Conservation (phyloP, 2,329 filamentous ascomycete genomes). For the Trichophyton verrucosum region DNA sequence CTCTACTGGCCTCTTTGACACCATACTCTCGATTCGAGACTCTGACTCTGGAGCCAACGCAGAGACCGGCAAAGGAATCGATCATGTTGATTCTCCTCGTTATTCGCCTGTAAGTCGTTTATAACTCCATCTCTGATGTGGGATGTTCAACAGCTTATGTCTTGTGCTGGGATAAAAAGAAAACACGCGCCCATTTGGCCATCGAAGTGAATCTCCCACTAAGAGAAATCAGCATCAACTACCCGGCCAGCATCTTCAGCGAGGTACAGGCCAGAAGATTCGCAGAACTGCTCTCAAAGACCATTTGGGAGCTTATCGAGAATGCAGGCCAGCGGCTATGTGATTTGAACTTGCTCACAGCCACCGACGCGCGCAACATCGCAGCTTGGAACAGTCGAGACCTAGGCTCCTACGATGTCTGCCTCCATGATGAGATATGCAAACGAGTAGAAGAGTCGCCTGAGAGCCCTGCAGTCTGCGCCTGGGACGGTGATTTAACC, state of each 20-base stretch:
- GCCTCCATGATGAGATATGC: slow-evolving; percentile 20
- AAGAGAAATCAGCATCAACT: neutral
- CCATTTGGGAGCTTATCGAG: neutral
- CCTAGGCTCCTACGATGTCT: slow-evolving; percentile 5
- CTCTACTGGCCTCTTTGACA: neutral
- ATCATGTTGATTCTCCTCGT: neutral
- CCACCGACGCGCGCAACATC: neutral
- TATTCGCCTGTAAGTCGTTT: neutral
- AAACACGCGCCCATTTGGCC: neutral
- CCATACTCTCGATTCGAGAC: neutral
- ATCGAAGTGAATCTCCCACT: neutral
- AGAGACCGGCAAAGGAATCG: neutral
- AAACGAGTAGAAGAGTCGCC: slow-evolving; percentile 16
- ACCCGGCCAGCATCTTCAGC: neutral
- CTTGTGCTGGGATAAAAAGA: neutral
- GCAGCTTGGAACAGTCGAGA: neutral
- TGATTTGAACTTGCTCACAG: neutral
- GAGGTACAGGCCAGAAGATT: neutral
- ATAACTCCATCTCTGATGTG: neutral
- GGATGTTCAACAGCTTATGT: neutral
- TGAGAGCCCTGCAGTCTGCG: slow-evolving; percentile 14
- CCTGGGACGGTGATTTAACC: slow-evolving; percentile 25
- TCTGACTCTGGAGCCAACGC: neutral
- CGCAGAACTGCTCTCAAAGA: neutral
- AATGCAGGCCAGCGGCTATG: neutral